Base-by-base conservation (phyloP, 2,329 filamentous ascomycete species). In the Colletotrichum sp. region DNA sequence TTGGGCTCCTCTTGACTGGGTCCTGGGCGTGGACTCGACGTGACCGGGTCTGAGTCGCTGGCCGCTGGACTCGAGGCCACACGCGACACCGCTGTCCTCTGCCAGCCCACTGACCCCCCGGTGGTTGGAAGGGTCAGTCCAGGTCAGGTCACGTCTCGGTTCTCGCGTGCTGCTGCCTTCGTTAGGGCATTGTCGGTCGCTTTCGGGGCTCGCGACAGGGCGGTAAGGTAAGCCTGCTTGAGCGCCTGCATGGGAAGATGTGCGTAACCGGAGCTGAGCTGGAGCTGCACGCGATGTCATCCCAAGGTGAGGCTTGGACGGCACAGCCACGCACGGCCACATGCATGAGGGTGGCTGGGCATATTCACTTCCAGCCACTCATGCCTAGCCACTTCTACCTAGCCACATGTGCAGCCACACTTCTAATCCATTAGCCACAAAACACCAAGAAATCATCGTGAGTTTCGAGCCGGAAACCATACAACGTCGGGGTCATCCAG, bases 231-330 rank as follows among this genome's bases (percentile, higher is more conserved):
- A 62, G 56, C 67, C 56, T 69, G 67, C 36, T 69, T 34, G 56
- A 34, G 67, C 67, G 30, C 52, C 65, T 36, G 32, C 26, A 59
- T 32, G 32, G 32, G 28, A 28, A n/a, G 55, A 34, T 55, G 66
- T 69, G 66, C 55, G 55, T 69, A 69, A 59, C 52, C 32, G 52
- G 7, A 28, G 21, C 55, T 58, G 24, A 16, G 21, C 43, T 48
- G 26, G 24, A 48, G 30, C 55, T 61, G 66, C n/a, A 34, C 24
- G 55, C 66, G 66, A 69, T 69, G 55, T 61, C 55, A 69, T 69
- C 32, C 43, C 10, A 34, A 32, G 2, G 16, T 38, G 36, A 38
- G 61, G 61, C 32, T 63, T 36, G 34, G 58, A 30, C 30, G 16
- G 34, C 61, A 63, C 61, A 63, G 61, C 61, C 61, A 38, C 61